A percentile compares a stretch with the other conserved stretches of the same genome.
Conservation (phyloP, 331 rosid species). For the Quercus phellos region DNA sequence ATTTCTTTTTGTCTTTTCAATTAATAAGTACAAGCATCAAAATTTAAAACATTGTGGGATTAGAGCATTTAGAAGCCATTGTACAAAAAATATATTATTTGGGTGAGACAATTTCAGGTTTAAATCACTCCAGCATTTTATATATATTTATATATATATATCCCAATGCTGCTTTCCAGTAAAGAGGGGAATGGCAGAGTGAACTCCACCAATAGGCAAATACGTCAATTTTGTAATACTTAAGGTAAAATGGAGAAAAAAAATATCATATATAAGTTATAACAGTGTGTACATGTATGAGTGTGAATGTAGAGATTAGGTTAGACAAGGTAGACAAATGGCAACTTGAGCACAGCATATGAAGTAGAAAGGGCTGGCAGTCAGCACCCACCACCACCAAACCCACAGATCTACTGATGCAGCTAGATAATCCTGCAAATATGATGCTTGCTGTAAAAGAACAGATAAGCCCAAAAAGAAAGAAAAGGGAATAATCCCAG, state of each 20-base stretch:
- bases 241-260: background rate
- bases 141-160: background rate
- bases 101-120: background rate
- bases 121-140: background rate
- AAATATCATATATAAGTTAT: background rate
- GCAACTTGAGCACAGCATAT: too few relatives aligned
- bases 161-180: background rate
- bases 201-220: background rate
- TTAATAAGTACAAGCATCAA: background rate
- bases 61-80: background rate
- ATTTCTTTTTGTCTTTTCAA: background rate
- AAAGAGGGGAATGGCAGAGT: background rate
- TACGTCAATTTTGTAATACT: background rate
- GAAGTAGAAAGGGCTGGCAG: too few relatives aligned
- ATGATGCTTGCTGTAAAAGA: too few relatives aligned
- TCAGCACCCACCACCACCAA: too few relatives aligned
- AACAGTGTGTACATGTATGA: background rate
- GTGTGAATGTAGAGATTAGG: too few relatives aligned
- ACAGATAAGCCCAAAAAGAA: too few relatives aligned
- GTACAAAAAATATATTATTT: background rate
- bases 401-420: too few relatives aligned
- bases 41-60: background rate
- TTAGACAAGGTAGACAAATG: too few relatives aligned
- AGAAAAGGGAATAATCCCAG: too few relatives aligned
- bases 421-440: too few relatives aligned